Evolutionary conservation across 2,329 filamentous ascomycete species (phyloP), one percentile per base, ranked within the genome.

Genomic region (Corynespora cassiicola): DNA sequence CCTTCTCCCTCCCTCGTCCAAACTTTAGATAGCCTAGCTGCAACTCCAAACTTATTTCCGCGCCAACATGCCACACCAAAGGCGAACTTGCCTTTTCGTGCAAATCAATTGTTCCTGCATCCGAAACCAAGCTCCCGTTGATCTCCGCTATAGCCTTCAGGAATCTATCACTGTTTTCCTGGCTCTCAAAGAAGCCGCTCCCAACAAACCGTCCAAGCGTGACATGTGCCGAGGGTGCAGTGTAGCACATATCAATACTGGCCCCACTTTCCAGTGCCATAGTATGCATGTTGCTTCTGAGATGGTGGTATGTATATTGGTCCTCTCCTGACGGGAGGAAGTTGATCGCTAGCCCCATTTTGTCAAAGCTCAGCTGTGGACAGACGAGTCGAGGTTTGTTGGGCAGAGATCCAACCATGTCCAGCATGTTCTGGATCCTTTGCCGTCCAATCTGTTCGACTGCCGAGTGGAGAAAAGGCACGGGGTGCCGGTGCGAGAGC

Each of bases 191-290:
- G n/a, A 40, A 45, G 3, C 23, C 18, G 24, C 43, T 52, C 1
- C 35, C 40, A 12, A 52, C 31, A 19, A 52, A 50, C 11, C 40
- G 28, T 7, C 40, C 40, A 2, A 50, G 18, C 1, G 40, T 47
- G 9, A 47, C 28, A 27, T 50, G 46, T 14, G 49, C 49, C 7
- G 40, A 41, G 23, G 42, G 46, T 22, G 46, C 42, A 2, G 43
- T 47, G 18, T 50, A 50, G 19, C 49, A 50, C 42, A 43, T 45
- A 21, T 52, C 46, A 15, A 50, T 45, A 11, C 38, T 32, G 7
- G 41, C 26, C 2, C 49, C 46, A 21, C 42, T 50, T 25, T 47
- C 40, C 9, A 52, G 31, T 4, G 42, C 43, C n/a, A 34, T 2
- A 7, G 35, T 31, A 33, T 52, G 43, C 46, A 43, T 45, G 12